These are phyloP conservation scores for Daldinia concentrica DNA, from an alignment of 495 filamentous ascomycete genomes.

Conservation along the genomic window DNA sequence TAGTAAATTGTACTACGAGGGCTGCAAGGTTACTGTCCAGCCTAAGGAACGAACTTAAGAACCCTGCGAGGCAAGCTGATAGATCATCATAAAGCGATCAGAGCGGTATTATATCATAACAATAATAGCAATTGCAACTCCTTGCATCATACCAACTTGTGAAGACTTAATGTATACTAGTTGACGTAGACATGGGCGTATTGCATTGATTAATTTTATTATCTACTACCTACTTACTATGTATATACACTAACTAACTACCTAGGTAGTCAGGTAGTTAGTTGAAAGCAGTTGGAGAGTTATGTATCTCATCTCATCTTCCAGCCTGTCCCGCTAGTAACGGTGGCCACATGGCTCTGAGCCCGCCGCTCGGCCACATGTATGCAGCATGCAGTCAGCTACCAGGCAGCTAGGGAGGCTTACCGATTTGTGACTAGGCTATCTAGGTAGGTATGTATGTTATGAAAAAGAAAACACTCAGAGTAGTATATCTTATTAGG, in stretches of 20 bases:
- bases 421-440: background rate
- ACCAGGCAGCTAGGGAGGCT: conserved; percentile 21
- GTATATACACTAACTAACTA: too few species aligned
- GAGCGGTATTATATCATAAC: conserved; percentile 8
- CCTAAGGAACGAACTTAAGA: too few species aligned
- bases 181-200: too few species aligned
- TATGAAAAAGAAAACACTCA: background rate
- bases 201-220: too few species aligned
- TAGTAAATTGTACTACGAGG: conserved; percentile 15
- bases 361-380: conserved; percentile 19
- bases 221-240: conserved; percentile 1
- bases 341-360: conserved; percentile 33
- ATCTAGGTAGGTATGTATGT: background rate
- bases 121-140: background rate
- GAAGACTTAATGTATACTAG: too few species aligned
- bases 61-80: conserved; percentile 25
- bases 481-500: background rate
- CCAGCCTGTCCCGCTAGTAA: background rate
- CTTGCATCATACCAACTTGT: background rate
- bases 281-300: too few species aligned
- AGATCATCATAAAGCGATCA: conserved; percentile 26
- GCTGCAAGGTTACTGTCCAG: conserved; percentile 9
- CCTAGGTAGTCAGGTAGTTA: too few species aligned
- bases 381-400: conserved; percentile 33
- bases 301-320: background rate